phyloP scores from a whole-genome alignment of 768 basidiomycete genomes.

The Xanthoconium purpureum region DNA sequence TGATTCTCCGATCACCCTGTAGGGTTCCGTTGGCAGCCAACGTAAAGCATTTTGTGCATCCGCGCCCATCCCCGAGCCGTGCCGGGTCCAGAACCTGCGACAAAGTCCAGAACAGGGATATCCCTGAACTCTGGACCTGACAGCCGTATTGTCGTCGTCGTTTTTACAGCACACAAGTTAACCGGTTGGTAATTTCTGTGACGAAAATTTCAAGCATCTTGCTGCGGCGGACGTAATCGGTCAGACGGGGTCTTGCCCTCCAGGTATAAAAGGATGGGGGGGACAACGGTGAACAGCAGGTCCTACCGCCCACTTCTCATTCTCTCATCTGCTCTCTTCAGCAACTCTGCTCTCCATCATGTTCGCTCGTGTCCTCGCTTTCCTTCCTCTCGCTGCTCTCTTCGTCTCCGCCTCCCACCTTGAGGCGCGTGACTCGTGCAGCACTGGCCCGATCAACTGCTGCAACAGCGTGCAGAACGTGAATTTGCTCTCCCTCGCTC shows the following conservation, averaged over 20 bases:
- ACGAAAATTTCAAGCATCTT: not conserved
- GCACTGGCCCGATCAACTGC: constrained; percentile 2
- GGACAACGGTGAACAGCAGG: not conserved
- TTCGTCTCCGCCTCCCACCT: constrained; percentile 8
- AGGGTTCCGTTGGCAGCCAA: not conserved
- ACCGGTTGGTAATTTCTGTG: not conserved
- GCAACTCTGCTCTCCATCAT: not conserved
- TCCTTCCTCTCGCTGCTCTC: constrained; percentile 19
- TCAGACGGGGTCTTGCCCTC: not conserved
- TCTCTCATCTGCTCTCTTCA: not conserved
- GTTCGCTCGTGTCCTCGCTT: constrained; percentile 18
- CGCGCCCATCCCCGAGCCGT: not conserved
- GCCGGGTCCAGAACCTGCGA: not conserved
- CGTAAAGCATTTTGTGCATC: not conserved
- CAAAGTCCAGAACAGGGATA: not conserved
- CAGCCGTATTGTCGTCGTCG: not conserved
- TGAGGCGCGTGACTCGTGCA: constrained; percentile 9
- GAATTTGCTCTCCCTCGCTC: not conserved
- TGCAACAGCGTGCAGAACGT: constrained; percentile 11
- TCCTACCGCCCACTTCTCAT: not conserved
- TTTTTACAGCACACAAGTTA: not conserved
- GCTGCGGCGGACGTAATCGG: not conserved
- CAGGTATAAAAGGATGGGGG: constrained; percentile 12
- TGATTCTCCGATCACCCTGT: too few species aligned
- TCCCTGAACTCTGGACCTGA: not conserved